Conservation (phyloP, 2,329 filamentous ascomycete genomes). For the Epichloe festucae region DNA sequence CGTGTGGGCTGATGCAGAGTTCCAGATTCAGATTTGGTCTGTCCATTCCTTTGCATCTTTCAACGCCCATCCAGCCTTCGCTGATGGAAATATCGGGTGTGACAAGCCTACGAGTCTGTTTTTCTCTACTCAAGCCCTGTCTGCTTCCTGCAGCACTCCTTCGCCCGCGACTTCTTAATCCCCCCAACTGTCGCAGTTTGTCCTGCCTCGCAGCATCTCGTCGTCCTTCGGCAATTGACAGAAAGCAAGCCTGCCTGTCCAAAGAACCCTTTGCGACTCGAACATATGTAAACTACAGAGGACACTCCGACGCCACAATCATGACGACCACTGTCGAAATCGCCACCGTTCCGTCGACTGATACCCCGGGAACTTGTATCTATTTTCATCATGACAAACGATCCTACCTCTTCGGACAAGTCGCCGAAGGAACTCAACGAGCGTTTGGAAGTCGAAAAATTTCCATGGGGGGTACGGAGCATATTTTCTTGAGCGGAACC, state of each 20-base stretch:
- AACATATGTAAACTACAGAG: neutral
- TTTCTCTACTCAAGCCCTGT: neutral
- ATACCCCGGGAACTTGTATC: constrained; percentile 70
- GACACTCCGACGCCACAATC: constrained; percentile 7
- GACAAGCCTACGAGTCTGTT: neutral
- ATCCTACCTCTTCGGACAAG: constrained; percentile 73
- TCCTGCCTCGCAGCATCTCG: neutral
- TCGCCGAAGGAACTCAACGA: constrained; percentile 76
- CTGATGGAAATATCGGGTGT: constrained; percentile 6
- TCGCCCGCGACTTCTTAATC: neutral
- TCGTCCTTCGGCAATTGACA: neutral
- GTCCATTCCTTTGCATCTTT: neutral
- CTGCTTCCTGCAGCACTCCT: neutral
- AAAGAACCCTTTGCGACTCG: neutral
- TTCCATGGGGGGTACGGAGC: constrained; percentile 50
- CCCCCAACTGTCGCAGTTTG: neutral
- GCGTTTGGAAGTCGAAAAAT: constrained; percentile 56
- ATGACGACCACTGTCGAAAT: constrained; percentile 71
- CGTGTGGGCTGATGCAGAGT: neutral
- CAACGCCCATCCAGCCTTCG: neutral
- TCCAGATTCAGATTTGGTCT: neutral
- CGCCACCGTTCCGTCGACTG: constrained; percentile 69
- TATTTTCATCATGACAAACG: constrained; percentile 69
- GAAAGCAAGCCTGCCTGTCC: neutral
- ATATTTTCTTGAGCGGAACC: constrained; percentile 73